A percentile compares a stretch with the other conserved stretches of the same genome.
phyloP scores from a whole-genome alignment of 768 basidiomycete species.

The Glaciozyma martinii region DNA sequence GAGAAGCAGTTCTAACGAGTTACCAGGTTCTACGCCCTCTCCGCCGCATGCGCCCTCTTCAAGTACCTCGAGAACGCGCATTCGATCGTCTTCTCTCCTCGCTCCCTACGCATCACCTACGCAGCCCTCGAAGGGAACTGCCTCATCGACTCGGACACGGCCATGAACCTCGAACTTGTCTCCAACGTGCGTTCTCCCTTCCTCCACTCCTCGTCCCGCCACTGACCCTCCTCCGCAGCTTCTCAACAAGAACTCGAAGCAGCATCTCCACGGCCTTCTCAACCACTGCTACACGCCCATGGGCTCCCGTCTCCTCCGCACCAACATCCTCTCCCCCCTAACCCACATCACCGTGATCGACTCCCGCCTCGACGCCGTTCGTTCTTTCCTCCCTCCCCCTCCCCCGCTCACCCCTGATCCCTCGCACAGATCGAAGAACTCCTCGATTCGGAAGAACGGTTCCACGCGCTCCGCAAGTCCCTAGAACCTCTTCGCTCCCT shows the following conservation, averaged over 20 bases:
- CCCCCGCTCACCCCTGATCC: slow-evolving; percentile 7
- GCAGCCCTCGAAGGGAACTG: slow-evolving; percentile 52
- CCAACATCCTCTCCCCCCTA: slow-evolving; percentile 30
- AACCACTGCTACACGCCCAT: slow-evolving; percentile 84
- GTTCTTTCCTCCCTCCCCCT: slow-evolving; percentile 39
- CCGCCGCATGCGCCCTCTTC: slow-evolving; percentile 76
- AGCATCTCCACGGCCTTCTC: slow-evolving; percentile 36
- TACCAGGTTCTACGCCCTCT: slow-evolving; percentile 74
- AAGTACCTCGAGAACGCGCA: slow-evolving; percentile 65
- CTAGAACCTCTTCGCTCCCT: slow-evolving; percentile 43
- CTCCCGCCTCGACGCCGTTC: slow-evolving; percentile 76
- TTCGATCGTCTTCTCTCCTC: slow-evolving; percentile 57
- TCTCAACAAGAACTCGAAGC: slow-evolving; percentile 28
- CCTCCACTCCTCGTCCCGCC: no score
- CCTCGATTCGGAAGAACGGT: slow-evolving; percentile 64
- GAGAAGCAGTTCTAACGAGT: no score
- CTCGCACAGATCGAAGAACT: slow-evolving; percentile 50
- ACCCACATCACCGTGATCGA: slow-evolving; percentile 49
- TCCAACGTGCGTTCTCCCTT: slow-evolving; percentile 49
- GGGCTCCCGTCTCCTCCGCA: slow-evolving; percentile 57
- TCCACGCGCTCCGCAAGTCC: slow-evolving; percentile 57
- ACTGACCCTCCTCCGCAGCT: slow-evolving; percentile 10
- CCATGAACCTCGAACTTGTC: slow-evolving; percentile 78
- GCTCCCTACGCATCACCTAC: slow-evolving; percentile 36
- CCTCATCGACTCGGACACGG: slow-evolving; percentile 87